Base-by-base conservation (phyloP, 2,329 filamentous ascomycete species). In the Paecilomyces dactylethromorphus region DNA sequence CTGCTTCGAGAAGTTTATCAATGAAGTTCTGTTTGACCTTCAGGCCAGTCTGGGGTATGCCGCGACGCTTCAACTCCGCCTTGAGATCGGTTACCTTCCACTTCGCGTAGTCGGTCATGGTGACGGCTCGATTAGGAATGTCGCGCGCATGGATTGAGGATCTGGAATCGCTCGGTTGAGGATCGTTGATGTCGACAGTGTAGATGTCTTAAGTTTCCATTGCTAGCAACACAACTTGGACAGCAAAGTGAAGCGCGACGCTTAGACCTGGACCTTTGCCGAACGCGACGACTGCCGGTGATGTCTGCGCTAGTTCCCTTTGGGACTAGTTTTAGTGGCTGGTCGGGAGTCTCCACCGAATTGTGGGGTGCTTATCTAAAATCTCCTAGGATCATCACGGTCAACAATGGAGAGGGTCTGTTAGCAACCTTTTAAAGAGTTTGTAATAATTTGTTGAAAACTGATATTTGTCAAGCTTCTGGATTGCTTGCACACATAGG, bases 61-160 rank as follows among this genome's bases (percentile, higher is more conserved):
- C 86, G 63, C 89, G 84, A 59, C 79, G 81, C 75, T 90, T 91
- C 50, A 92, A 81, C 78, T 92, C 88, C 22, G 84, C 84, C 74
- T 87, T 89, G 59, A 93, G 82, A 68, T 92, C 88, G 33, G 86
- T 80, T 62, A 93, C 90, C 76, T 90, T 92, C 68, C 87, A 81
- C 73, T 80, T 81, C 58, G 71, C 78, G 70, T 81, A 84, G 64
- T 83, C 81, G 60, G 76, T 74, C 81, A 83, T 83, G 33, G 49
- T 70, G 62, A 55, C 35, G 54, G 26, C 24, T 13, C 13, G 13
- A 1, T 18, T 7, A 18, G 39, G 39, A 18, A 21, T 22, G 50
- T 21, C 10, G 50, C 6, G 50, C 22, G 50, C 50, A 29, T 21
- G 13, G 21, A 29, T 52, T 18, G 8, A 24, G 22, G 6, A 29